Evolutionary conservation across 2,329 filamentous ascomycete species (phyloP), one percentile per base, ranked within the genome.

Genomic region (Trichoderma aggressivum): DNA sequence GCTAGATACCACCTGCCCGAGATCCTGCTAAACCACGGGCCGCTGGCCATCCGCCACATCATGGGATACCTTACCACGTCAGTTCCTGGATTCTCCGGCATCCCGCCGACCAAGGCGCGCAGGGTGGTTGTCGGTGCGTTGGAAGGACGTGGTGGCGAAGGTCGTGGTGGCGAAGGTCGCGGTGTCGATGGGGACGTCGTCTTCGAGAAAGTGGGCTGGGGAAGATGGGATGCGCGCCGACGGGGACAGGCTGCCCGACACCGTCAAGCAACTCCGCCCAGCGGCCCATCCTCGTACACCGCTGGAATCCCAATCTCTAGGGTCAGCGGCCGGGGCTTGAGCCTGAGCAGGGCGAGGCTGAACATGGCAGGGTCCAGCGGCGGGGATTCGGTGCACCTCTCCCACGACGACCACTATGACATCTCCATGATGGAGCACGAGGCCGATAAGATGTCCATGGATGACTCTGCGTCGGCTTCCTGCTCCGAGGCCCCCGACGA

Each of bases 201-300:
- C 78, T 98, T 97, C 79, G 92, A 97, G 81, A 98, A 98, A 86
- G 94, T 98, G 72, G 95, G 95, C 78, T 98, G 95, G 95, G 96
- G 96, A 72, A 90, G 94, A 75, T 99, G 95, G 95, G 92, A 97
- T 81, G 96, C 94, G 73, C 90, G 90, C 79, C 87, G 89, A 79
- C 89, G 89, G 76, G 92, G 91, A 69, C 88, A 92, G 73, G 83
- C 87, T 56, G 76, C 83, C 73, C 84, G 85, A 74, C 79, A 84
- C 72, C 84, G 80, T 79, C 84, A 76, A 75, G 78, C 80, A 78
- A 79, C 81, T 77, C 80, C 80, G 75, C 77, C 71, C 59, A 71
- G 69, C 63, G 69, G 71, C 34, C 68, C 79, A 70, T 80, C 81
- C 36, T 82, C 82, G 30, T 85, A 84, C 75, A 81, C 83, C 60